A percentile compares a stretch with the other conserved stretches of the same genome.
phyloP scores from a whole-genome alignment of 257 asterid genomes.

The Solanum piurae region DNA sequence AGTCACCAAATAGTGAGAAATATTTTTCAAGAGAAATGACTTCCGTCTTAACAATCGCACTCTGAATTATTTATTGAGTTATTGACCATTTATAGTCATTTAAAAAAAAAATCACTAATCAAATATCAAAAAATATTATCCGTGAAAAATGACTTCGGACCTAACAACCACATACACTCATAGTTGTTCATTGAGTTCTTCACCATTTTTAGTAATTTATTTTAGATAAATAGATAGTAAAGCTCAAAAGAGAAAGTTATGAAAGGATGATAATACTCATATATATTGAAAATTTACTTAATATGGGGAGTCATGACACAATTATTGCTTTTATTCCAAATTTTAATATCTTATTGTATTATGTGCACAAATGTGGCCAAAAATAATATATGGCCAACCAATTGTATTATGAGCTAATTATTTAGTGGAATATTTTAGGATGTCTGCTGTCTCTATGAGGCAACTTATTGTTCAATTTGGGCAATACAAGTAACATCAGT shows the following conservation, averaged over 20 bases:
- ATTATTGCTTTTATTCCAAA: background rate
- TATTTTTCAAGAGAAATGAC: too few relatives aligned
- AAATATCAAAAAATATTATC: too few relatives aligned
- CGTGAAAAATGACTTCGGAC: background rate
- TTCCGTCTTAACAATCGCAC: too few relatives aligned
- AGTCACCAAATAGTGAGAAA: too few relatives aligned
- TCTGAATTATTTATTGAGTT: too few relatives aligned
- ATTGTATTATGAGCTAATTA: background rate
- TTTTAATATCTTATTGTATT: background rate
- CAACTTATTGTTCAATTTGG: background rate
- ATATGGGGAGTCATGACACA: background rate
- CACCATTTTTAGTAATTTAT: background rate
- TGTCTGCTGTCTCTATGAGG: background rate
- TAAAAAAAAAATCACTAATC: too few relatives aligned
- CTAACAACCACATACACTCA: background rate
- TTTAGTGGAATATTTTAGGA: background rate
- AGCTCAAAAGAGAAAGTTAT: background rate
- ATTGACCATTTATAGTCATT: background rate
- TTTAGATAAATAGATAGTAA: background rate
- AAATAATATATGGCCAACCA: background rate
- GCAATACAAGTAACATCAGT: background rate
- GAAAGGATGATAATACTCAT: background rate
- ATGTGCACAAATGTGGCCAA: background rate
- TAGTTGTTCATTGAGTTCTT: background rate
- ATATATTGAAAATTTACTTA: background rate